Evolutionary conservation across 1,139 yeast genomes (phyloP), one percentile per base, ranked within the genome.

Genomic region (Lipomyces yarrowii): DNA sequence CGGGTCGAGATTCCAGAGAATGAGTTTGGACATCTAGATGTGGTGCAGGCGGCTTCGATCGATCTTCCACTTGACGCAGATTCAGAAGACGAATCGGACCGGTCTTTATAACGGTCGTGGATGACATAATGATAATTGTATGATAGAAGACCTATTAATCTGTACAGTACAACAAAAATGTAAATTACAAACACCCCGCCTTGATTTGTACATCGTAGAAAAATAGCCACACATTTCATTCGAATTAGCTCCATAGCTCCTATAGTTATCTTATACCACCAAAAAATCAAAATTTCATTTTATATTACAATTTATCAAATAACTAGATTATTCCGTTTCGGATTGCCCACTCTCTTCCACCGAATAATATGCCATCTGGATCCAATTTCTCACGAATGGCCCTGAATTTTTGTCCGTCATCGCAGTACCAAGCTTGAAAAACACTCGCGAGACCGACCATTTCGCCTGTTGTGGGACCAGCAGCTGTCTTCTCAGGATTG

Each of bases 401-500:
- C 74, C 88, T 87, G 80, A 84, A 93, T 58, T 80, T 76, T 13
- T 75, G 76, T 71, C 92, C 82, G 72, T 88, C 88, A 6, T 87
- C 85, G 11, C 97, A 97, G 75, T 87, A 91, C 97, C 97, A 91
- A 70, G 86, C 85, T 64, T 81, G 80, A 81, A 91, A 86, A 69
- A 85, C 85, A 2, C 86, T 83, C 53, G 86, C 85, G 74, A 91
- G 86, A 1, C 97, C 97, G 71, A 88, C 82, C 96, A 91, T 91
- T 67, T 89, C 86, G 70, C 88, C 89, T 75, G 88, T 92, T 15
- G 77, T 74, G 23, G 74, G 73, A 3, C 76, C 77, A 0, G 81
- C 78, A 67, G 78, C 79, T 56, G 76, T 74, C 48, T 59, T 66
- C 8, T 59, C 58, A 11, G 64, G 61, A 10, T 80, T 80, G 42